A percentile compares a stretch with the other conserved stretches of the same genome.
Evolutionary conservation across 495 filamentous ascomycete genomes (phyloP).

Genomic region (Niebla homalea): DNA sequence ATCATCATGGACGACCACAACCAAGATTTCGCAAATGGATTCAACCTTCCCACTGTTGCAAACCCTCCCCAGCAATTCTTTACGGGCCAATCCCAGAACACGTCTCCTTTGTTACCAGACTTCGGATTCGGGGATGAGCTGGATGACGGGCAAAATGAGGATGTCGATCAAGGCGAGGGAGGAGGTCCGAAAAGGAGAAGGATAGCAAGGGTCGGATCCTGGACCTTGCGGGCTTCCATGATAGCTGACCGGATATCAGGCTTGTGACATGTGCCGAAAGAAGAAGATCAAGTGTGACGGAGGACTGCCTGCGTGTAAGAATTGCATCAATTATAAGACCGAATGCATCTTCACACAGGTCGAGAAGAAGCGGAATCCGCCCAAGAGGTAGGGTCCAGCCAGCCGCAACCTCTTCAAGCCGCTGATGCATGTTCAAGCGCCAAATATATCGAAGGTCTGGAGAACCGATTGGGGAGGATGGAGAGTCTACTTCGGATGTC

Average conservation of each 20-base stretch:
- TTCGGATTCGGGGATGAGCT: conserved; percentile 46
- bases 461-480: conserved; percentile 90
- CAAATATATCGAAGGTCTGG: conserved; percentile 95
- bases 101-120: conserved; percentile 44
- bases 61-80: conserved; percentile 62
- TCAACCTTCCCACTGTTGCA: conserved; percentile 34
- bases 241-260: conserved; percentile 34
- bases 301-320: conserved; percentile 85
- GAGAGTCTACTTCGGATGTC: conserved; percentile 78
- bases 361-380: conserved; percentile 96
- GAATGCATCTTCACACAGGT: conserved; percentile 96
- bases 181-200: conserved; percentile 83
- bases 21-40: conserved; percentile 26
- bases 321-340: conserved; percentile 96
- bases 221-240: conserved; percentile 20
- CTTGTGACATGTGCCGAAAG: conserved; percentile 98
- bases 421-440: conserved; percentile 41
- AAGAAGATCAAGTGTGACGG: conserved; percentile 99
- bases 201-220: conserved; percentile 59
- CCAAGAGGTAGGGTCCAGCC: conserved; percentile 63
- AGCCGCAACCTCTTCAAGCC: neutral
- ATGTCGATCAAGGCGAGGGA: conserved; percentile 43
- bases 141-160: conserved; percentile 34
- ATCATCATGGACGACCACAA: conserved; percentile 15
- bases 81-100: conserved; percentile 47